A percentile compares a stretch with the other conserved stretches of the same genome.
phyloP scores from a whole-genome alignment of 2,329 filamentous ascomycete species.

The Aspergillus sp. region DNA sequence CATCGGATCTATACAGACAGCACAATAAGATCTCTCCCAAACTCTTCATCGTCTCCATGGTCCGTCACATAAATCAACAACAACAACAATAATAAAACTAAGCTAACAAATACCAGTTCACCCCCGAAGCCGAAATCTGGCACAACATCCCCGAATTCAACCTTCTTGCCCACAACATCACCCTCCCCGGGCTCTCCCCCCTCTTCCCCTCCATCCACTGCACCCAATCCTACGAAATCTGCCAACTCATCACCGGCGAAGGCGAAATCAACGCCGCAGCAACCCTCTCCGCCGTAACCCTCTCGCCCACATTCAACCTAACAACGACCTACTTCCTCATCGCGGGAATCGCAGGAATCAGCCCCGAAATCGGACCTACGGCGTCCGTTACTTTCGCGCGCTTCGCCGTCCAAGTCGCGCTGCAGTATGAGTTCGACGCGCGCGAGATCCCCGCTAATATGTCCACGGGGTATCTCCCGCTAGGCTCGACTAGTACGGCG shows the following conservation, averaged over 20 bases:
- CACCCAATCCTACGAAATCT: conserved; percentile 59
- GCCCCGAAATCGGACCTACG: conserved; percentile 65
- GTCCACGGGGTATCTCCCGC: conserved; percentile 68
- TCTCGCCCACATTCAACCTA: conserved; percentile 64
- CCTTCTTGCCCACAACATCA: conserved; percentile 58
- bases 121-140: conserved; percentile 63
- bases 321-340: conserved; percentile 68
- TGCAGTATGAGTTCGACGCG: conserved; percentile 74
- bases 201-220: conserved; percentile 67
- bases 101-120: conserved; percentile 51
- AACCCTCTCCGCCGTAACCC: conserved; percentile 63
- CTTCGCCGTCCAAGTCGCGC: conserved; percentile 70
- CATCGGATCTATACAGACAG: not conserved
- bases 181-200: conserved; percentile 63
- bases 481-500: conserved; percentile 51
- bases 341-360: conserved; percentile 73
- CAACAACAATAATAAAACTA: not conserved
- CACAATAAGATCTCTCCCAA: conserved; percentile 35
- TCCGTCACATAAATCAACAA: conserved; percentile 18
- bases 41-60: conserved; percentile 46
- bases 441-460: conserved; percentile 67
- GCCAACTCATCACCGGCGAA: conserved; percentile 69
- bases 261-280: conserved; percentile 73
- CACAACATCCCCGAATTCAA: conserved; percentile 57
- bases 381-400: conserved; percentile 66